Evolutionary conservation across 1,284 basidiomycete species (phyloP), one percentile per base, ranked within the genome.

Genomic region (Lentinula novae-zelandiae): DNA sequence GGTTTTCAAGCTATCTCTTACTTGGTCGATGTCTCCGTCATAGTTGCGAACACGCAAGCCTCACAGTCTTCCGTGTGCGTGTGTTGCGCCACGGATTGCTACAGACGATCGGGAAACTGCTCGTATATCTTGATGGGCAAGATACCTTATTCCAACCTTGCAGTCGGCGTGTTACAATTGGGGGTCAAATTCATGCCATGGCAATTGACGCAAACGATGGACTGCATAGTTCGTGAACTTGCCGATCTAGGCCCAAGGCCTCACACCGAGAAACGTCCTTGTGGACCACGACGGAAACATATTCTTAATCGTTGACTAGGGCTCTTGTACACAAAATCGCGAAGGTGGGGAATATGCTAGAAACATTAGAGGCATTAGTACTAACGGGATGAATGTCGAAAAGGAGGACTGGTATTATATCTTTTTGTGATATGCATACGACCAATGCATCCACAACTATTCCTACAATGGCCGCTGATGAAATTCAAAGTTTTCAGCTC

Each of bases 1-100:
- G 34, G 48, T 56, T 31, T 48, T 60, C 36, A 60, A 60, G 20
- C 15, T 49, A 12, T 60, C 44, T 60, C 51, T 20, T 60, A 60
- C 27, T 40, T 60, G 20, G 36, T 60, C 6, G 60, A 60, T 34
- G 60, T 60, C 10, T 55, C 53, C 3, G 39, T 40, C 10, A 60
- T 60, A 17, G 60, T 60, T 12, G 42, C 53, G 12, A 60, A 50
- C 10, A 56, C 56, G 53, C 17, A 60, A 56, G 5, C 53, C 53
- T 12, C 6, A 36, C n/a, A 55, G 46, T 22, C 1, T 22, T 22
- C 27, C 51, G 31, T 20, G 7, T 60, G 4, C 53, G 46, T 36
- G 60, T 60, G 15, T 44, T 22, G 42, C 20, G 15, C 36, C 42
- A 61, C 22, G 60, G 22, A 22, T 22, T 22, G 53, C 7, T 50